A percentile compares a stretch with the other conserved stretches of the same genome.
These are phyloP conservation scores for Stephania cephalantha DNA, from an alignment of 164 flowering plant species.

Conservation along the genomic window DNA sequence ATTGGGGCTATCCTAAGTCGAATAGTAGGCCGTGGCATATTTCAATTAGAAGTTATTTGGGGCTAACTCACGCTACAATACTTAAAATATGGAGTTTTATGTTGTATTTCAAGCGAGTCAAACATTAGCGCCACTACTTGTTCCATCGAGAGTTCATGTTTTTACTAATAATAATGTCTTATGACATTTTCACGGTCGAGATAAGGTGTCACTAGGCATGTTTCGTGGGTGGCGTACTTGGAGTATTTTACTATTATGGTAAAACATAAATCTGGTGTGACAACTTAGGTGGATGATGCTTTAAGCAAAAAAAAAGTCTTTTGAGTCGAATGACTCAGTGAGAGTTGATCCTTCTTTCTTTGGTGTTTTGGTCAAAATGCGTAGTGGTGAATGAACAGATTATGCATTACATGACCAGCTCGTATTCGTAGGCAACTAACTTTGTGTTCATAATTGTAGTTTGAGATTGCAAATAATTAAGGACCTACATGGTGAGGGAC, in stretches of 20 bases:
- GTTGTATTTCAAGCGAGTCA: neutral
- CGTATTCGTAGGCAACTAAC: no score
- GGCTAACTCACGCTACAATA: neutral
- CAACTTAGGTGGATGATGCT: neutral
- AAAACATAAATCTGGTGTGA: neutral
- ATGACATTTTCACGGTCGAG: no score
- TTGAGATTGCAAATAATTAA: no score
- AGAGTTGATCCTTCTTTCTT: no score
- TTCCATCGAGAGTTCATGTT: neutral
- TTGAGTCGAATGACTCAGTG: no score
- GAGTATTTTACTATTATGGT: neutral
- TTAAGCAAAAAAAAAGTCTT: no score
- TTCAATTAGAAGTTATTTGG: constrained; percentile 1
- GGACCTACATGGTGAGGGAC: no score
- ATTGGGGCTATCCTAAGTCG: neutral
- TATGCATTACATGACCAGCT: no score
- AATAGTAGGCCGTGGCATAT: neutral
- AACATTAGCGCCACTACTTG: neutral
- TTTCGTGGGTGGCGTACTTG: neutral
- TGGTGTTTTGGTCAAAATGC: no score
- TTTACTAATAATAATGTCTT: no score
- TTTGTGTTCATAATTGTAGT: no score
- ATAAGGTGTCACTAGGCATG: neutral
- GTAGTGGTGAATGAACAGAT: no score
- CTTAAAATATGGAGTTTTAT: constrained; percentile 7